Evolutionary conservation across 768 basidiomycete genomes (phyloP).

Genomic region (Gloeostereum incarnatum): DNA sequence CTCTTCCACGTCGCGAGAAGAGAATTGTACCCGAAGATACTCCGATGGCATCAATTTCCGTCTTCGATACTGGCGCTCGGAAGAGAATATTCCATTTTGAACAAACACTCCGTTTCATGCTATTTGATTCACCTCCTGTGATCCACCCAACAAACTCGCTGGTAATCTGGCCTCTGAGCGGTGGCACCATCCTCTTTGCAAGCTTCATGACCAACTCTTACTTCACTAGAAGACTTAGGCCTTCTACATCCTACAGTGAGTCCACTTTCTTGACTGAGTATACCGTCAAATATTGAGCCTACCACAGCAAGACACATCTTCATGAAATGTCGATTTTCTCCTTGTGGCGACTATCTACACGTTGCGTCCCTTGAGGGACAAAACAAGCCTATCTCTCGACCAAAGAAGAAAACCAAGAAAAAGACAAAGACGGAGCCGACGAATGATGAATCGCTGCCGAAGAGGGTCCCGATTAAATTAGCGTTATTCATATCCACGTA

Average conservation of each 20-base stretch:
- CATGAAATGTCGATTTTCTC: conserved; percentile 17
- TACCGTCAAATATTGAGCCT: background rate
- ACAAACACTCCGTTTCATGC: conserved; percentile 9
- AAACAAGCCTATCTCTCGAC: conserved; percentile 2
- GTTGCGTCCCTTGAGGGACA: conserved; percentile 18
- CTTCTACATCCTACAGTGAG: conserved; percentile 17
- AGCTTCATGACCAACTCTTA: conserved; percentile 16
- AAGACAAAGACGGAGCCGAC: background rate
- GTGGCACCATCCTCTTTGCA: conserved; percentile 17
- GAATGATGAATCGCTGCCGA: too few species aligned
- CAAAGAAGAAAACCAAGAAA: conserved; percentile 2
- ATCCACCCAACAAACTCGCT: conserved; percentile 16
- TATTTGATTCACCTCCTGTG: conserved; percentile 17
- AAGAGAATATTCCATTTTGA: conserved; percentile 10
- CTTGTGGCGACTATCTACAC: conserved; percentile 15
- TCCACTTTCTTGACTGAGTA: background rate
- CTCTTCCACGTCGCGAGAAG: background rate
- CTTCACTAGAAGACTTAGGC: conserved; percentile 15
- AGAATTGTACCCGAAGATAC: background rate
- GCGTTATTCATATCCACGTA: conserved; percentile 15
- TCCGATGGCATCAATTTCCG: conserved; percentile 6
- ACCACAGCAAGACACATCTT: conserved; percentile 15
- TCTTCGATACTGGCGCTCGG: conserved; percentile 7
- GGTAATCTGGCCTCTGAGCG: conserved; percentile 18
- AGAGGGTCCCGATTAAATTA: conserved; percentile 8